Conservation (phyloP, 108 stramenopile species). For the Skeletonema tropicum region DNA sequence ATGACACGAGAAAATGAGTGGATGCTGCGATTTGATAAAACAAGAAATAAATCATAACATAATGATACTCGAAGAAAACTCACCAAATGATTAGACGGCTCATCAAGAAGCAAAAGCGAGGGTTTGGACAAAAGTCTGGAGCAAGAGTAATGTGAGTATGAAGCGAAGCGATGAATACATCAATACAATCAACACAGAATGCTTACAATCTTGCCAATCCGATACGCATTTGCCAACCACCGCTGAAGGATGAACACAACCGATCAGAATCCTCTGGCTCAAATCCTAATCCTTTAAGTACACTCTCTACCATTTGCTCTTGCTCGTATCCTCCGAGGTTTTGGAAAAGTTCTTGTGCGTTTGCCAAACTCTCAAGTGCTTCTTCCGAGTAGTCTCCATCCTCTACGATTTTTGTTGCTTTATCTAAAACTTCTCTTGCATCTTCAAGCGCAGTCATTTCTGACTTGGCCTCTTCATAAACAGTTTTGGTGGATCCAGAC, state of each 20-base stretch:
- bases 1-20: not conserved
- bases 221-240: constrained; percentile 92
- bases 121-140: constrained; percentile 62
- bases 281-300: constrained; percentile 84
- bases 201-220: constrained; percentile 62
- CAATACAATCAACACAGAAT: too few relatives aligned
- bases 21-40: too few relatives aligned
- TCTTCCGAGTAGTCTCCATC: constrained; percentile 51
- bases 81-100: constrained; percentile 47
- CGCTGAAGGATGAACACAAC: constrained; percentile 72
- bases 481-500: constrained; percentile 71
- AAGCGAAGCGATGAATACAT: too few relatives aligned
- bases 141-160: too few relatives aligned
- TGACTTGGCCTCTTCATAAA: constrained; percentile 78
- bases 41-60: too few relatives aligned
- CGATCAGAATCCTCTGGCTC: constrained; percentile 51
- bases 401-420: constrained; percentile 6
- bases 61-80: too few relatives aligned
- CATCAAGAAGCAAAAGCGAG: constrained; percentile 72
- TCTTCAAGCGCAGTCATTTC: constrained; percentile 62
- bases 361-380: constrained; percentile 53
- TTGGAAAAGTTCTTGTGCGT: constrained; percentile 60
- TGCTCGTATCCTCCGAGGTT: constrained; percentile 73
- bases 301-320: constrained; percentile 69
- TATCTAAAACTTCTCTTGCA: constrained; percentile 43